Base-by-base conservation (phyloP, 2,329 filamentous ascomycete genomes). In the Penicillium sp. region DNA sequence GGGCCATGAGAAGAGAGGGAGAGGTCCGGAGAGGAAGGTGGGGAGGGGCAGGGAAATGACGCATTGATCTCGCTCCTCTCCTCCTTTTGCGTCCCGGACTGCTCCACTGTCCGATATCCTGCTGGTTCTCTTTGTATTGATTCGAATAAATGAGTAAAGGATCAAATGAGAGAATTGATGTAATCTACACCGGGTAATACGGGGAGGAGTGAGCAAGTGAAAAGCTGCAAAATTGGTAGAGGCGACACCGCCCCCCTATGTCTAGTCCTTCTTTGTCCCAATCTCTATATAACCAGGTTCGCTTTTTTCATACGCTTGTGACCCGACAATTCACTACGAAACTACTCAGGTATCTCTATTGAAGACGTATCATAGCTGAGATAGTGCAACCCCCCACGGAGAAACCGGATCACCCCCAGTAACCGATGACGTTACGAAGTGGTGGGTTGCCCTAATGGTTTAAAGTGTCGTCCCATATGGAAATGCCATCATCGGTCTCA, bases 1-100 rank as follows among this genome's bases (percentile, higher is more conserved):
- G 50, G 50, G 48, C 48, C 62, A 64, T 60, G 56, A 53, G 62
- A 62, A 63, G 65, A 57, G 50, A 61, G 58, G 61, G 60, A 58
- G 63, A 53, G 50, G 53, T 56, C 51, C 52, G 54, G 53, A 56
- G 46, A 44, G 14, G 28, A 51, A 56, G 54, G 61, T 61, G 60
- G 59, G 54, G 61, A 61, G 60, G 61, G 58, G 58, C 58, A 47
- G 57, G 35, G 52, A 55, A 57, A 63, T 63, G 61, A 63, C 61
- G 61, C 61, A 63, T 62, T 62, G 61, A 61, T 61, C 56, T 57
- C 50, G 22, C 28, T 35, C 18, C 35, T 38, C 35, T 38, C 20
- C 35, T 20, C 16, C 18, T 38, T 38, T 11, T 16, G 18, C n/a
- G 16, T 20, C 35, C 35, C 18, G 8, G 31, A 8, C 13, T 20